Evolutionary conservation across 345 rosid genomes (phyloP).

Genomic region (Eucalyptus viminalis): DNA sequence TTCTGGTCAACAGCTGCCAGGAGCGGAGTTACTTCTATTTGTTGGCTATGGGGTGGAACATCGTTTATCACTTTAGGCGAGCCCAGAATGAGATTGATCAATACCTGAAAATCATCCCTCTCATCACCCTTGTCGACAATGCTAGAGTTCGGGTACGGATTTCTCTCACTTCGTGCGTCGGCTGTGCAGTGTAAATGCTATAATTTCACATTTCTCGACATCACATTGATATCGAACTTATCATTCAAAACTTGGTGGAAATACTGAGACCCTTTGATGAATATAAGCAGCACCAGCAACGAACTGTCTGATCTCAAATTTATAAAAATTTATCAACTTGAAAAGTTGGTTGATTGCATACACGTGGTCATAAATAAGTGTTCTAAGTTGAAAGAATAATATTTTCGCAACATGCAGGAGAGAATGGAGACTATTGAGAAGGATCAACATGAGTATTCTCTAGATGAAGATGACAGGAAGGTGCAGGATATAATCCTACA

Average conservation of each 20-base stretch:
- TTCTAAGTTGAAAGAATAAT: neutral
- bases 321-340: neutral
- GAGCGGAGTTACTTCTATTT: conserved; percentile 17
- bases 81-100: conserved; percentile 27
- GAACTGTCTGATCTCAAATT: neutral
- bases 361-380: neutral
- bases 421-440: conserved; percentile 13
- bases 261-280: neutral
- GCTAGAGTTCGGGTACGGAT: conserved; percentile 14
- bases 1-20: conserved; percentile 18
- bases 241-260: neutral
- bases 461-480: conserved; percentile 23
- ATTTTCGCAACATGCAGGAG: conserved; percentile 6
- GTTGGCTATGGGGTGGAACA: conserved; percentile 32
- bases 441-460: conserved; percentile 19
- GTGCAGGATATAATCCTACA: conserved; percentile 8
- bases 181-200: neutral
- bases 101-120: conserved; percentile 11
- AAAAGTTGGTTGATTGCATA: neutral
- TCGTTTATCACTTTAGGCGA: conserved; percentile 19
- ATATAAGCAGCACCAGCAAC: neutral
- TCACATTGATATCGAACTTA: neutral
- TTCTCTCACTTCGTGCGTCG: neutral
- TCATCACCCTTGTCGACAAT: conserved; percentile 23
- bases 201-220: neutral